Evolutionary conservation across 2,329 filamentous ascomycete species (phyloP).

Genomic region (Penicillium sp.): DNA sequence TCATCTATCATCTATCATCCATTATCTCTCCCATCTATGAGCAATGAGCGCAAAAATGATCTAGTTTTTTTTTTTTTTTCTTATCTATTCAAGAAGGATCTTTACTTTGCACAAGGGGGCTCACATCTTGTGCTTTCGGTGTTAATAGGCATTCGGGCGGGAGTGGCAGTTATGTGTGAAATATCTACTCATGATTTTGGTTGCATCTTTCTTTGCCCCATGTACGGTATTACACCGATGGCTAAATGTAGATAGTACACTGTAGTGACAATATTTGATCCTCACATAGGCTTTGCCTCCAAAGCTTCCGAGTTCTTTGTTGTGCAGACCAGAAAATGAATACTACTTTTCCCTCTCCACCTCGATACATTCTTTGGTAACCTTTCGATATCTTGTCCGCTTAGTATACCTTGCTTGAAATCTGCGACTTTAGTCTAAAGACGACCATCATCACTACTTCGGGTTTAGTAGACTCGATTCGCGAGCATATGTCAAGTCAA

Average conservation of each 20-base stretch:
- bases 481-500: too few relatives aligned
- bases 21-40: constrained; percentile 5
- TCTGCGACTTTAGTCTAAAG: too few relatives aligned
- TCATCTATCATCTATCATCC: not conserved
- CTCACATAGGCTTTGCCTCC: not conserved
- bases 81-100: not conserved
- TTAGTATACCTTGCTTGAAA: too few relatives aligned
- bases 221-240: not conserved
- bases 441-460: too few relatives aligned
- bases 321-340: too few relatives aligned
- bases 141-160: constrained; percentile 4
- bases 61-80: not conserved
- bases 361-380: too few relatives aligned
- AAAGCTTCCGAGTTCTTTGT: not conserved
- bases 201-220: not conserved
- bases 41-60: constrained; percentile 6
- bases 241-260: constrained; percentile 7
- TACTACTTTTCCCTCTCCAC: too few relatives aligned
- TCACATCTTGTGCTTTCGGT: not conserved
- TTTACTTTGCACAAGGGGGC: not conserved
- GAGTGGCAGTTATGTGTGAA: constrained; percentile 6
- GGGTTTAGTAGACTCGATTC: too few relatives aligned
- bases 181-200: not conserved
- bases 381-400: too few relatives aligned
- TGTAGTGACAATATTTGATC: constrained; percentile 1